Base-by-base conservation (phyloP, 1,139 yeast species). In the Yamadazyma triangularis region DNA sequence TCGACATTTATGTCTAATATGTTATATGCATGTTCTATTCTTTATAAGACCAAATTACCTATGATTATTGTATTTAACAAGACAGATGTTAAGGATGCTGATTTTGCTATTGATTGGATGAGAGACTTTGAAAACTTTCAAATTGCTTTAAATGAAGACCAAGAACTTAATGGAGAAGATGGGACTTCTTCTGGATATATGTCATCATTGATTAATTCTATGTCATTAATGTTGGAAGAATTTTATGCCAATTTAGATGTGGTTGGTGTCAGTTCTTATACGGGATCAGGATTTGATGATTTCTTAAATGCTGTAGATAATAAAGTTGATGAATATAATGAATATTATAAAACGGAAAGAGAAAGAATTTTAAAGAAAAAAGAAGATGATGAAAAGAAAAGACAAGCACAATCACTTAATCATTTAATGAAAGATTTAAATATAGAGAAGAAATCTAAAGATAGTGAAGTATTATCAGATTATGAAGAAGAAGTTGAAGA, bases 1-100 rank as follows among this genome's bases (percentile, higher is more conserved):
- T 84, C 96, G 0, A 93, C 99, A 1, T 93, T 91, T 56, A 93
- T 93, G 77, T 88, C 97, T 29, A 91, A 91, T 57, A 93, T 93
- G 99, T 72, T 93, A 27, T 93, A 93, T 50, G 98, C 99, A 0
- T 91, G 98, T 60, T 89, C 97, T 3, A 91, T 93, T 31, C 70
- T 93, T 34, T 93, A 93, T 66, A 93, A 93, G 60, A 91, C 97
- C 16, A 89, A 91, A 55, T 70, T 93, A 33, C 99, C 99, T 19
- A 88, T 93, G 96, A 83, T 93, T 48, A 75, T 93, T 14, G 98
- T 93, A 5, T 93, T 91, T 66, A 93, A 93, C 61, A 93, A 93
- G 61, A 86, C 93, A 2, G 99, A 93, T 58, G 89, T 84, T 7
- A 70, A 81, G 46, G 79, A 80, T 38, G 87, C 94, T 1, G 79